phyloP scores from a whole-genome alignment of 345 rosid species.

The Abelmoschus esculentus region DNA sequence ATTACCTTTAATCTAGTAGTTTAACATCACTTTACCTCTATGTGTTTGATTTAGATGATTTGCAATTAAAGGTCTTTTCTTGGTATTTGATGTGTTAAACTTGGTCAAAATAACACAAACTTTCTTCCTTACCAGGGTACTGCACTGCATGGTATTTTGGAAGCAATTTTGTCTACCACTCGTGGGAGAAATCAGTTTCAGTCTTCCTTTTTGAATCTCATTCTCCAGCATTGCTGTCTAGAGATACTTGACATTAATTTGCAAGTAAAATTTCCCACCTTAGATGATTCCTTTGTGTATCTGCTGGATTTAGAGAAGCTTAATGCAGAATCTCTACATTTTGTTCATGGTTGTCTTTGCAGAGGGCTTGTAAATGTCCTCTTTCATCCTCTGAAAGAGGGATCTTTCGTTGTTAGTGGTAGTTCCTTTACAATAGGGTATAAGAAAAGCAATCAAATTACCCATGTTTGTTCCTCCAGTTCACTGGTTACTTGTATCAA shows the following conservation, averaged over 20 bases:
- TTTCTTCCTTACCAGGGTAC: slow-evolving; percentile 46
- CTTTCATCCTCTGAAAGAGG: slow-evolving; percentile 41
- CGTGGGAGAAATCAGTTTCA: slow-evolving; percentile 35
- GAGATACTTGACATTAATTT: slow-evolving; percentile 34
- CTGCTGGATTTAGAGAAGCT: slow-evolving; percentile 46
- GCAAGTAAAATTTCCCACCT: slow-evolving; percentile 43
- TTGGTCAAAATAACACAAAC: neutral
- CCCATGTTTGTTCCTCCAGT: slow-evolving; percentile 26
- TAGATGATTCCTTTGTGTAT: slow-evolving; percentile 33
- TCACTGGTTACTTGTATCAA: slow-evolving; percentile 28
- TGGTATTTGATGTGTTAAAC: neutral
- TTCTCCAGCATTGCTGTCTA: slow-evolving; percentile 51
- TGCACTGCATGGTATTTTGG: slow-evolving; percentile 57
- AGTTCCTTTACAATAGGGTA: slow-evolving; percentile 45
- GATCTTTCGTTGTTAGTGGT: slow-evolving; percentile 40
- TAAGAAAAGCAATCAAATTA: slow-evolving; percentile 35
- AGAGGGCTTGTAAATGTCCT: slow-evolving; percentile 44
- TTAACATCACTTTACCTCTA: neutral
- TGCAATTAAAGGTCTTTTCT: neutral
- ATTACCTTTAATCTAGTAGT: neutral
- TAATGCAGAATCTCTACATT: slow-evolving; percentile 44
- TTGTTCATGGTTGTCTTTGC: slow-evolving; percentile 41
- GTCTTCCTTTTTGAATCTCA: slow-evolving; percentile 49
- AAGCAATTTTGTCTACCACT: slow-evolving; percentile 31
- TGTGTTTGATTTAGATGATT: too few species aligned